Evolutionary conservation across 352 stramenopile genomes (phyloP).

Genomic region (Phytophthora agathidicida): DNA sequence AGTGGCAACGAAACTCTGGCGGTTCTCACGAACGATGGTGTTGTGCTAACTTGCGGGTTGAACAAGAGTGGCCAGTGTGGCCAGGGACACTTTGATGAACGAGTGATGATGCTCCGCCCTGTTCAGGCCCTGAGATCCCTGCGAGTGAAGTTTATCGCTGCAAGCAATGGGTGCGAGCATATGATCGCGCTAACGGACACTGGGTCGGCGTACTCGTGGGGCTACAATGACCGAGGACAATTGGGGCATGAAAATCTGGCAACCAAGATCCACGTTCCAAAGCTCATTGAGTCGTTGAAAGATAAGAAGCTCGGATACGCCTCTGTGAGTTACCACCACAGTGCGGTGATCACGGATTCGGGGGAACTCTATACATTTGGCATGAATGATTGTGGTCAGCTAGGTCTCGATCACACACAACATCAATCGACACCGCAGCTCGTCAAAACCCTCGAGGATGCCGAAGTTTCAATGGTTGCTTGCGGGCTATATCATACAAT

Average conservation of each 20-base stretch:
- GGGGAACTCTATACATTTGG: slow-evolving; percentile 89
- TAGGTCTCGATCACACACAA: slow-evolving; percentile 84
- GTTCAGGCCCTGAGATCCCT: slow-evolving; percentile 82
- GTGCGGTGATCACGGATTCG: slow-evolving; percentile 70
- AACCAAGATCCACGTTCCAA: slow-evolving; percentile 85
- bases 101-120: slow-evolving; percentile 83
- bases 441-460: slow-evolving; percentile 77
- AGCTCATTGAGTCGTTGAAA: slow-evolving; percentile 85
- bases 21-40: slow-evolving; percentile 82
- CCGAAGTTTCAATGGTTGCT: slow-evolving; percentile 76
- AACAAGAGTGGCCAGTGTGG: slow-evolving; percentile 91
- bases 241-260: slow-evolving; percentile 85
- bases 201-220: slow-evolving; percentile 85
- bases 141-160: slow-evolving; percentile 80
- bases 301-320: slow-evolving; percentile 84
- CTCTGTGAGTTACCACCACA: slow-evolving; percentile 89
- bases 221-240: slow-evolving; percentile 89
- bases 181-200: slow-evolving; percentile 86
- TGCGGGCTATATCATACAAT: slow-evolving; percentile 89
- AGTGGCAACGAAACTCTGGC: slow-evolving; percentile 86
- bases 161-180: slow-evolving; percentile 90
- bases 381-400: slow-evolving; percentile 90
- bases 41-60: slow-evolving; percentile 81
- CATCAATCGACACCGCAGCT: slow-evolving; percentile 74
- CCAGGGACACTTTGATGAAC: slow-evolving; percentile 87